Base-by-base conservation (phyloP, 208 protist genomes). In the Leishmania martiniquensis region DNA sequence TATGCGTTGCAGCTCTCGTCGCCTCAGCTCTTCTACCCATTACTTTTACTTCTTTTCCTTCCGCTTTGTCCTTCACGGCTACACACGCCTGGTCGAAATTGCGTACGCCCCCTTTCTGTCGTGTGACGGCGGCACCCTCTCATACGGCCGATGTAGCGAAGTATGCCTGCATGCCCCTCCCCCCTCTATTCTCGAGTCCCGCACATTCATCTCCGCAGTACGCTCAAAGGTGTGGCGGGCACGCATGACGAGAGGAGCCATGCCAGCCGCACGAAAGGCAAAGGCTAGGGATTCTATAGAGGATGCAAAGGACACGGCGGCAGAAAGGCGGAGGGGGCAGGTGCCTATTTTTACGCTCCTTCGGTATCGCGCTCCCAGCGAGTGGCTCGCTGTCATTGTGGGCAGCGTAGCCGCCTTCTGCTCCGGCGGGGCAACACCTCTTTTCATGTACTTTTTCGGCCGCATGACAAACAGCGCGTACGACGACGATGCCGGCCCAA, bases 391-490 rank as follows among this genome's bases (percentile, higher is more conserved):
- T 32, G 94, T 93, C 82, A 60, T 94, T 49, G 70, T 97, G 25
- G 94, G 94, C 42, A 70, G 44, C 44, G 66, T 96, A 67, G 86
- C 87, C 0, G 92, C 92, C 13, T 77, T 96, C 63, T 52, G 52
- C 47, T 82, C 81, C 70, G 94, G 94, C 55, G 91, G 80, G 6
- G 73, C 87, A 39, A 86, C 92, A 72, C 93, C 94, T 22, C 89
- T 86, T 29, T 93, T 97, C 52, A 94, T 91, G 42, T 92, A 96
- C 72, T 76, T 95, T 25, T 90, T 97, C 55, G 94, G 94, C 47
- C 67, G 77, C 22, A 84, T 97, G 39, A 91, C 95, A 39, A 90
- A 95, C 60, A 85, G 85, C 42, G 79, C 87, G 6, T 84, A 93
- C 65, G 74, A 83, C n/a, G 85, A 90, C 55, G 52, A 73, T 37